Evolutionary conservation across 2,329 filamentous ascomycete species (phyloP), one percentile per base, ranked within the genome.

Genomic region (Xylaria sp.): DNA sequence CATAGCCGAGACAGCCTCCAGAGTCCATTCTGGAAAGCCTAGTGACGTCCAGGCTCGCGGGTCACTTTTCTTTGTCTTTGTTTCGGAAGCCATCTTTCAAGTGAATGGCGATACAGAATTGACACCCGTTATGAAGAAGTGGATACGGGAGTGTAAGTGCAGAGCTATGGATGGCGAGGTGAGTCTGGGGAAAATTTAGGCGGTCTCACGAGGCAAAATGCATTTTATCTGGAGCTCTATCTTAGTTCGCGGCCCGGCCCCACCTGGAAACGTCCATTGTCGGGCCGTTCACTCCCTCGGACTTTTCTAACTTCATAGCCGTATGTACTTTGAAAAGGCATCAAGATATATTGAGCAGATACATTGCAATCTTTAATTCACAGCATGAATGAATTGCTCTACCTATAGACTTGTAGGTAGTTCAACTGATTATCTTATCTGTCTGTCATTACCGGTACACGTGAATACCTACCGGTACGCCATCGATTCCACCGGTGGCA

Each of bases 1-100:
- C 87, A 94, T 93, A 65, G 87, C 85, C 54, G 86, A 81, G 53
- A 95, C 86, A 60, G 91, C 92, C 66, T 95, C 90, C 57, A 94
- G 79, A 59, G 94, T 85, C 91, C 92, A 97, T 84, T 88, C 81
- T 61, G 88, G 89, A 37, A 92, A 76, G 4, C 87, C 77, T 1
- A 92, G 78, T 11, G 83, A 83, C 68, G 88, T 83, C 85, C 89
- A 93, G 34, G 78, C 79, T 65, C 84, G 73, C 55, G 77, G 72
- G 58, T 80, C 78, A 70, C 77, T 77, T 74, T 78, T 80, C 23
- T 72, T 67, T 13, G 64, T 42, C 39, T 70, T 69, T 39, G 69
- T 62, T 52, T 73, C 72, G 3, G 71, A 66, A 4, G 72, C 69
- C 75, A 77, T 75, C 35, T 51, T 34, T 59, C 37, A 2, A 3